These are phyloP conservation scores for Fusarium longipes DNA, from an alignment of 2,329 filamentous ascomycete species.

Conservation along the genomic window DNA sequence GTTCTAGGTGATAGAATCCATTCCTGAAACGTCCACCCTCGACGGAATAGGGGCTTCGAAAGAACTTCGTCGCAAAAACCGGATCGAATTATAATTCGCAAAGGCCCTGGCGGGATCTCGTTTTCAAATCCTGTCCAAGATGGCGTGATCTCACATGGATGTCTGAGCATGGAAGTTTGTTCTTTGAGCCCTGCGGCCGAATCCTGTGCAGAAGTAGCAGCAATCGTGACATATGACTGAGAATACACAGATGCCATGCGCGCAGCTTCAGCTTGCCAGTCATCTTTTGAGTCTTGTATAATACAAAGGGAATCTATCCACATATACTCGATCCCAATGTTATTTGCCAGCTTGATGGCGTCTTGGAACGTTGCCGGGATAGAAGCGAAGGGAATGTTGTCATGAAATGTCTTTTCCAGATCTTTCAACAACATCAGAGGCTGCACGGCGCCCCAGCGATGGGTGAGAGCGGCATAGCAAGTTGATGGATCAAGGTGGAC, in stretches of 20 bases:
- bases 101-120: conserved; percentile 6
- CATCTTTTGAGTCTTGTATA: conserved; percentile 36
- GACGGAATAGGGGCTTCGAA: conserved; percentile 27
- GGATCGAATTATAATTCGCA: conserved; percentile 26
- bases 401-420: conserved; percentile 1
- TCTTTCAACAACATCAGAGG: conserved; percentile 24
- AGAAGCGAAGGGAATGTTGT: conserved; percentile 11
- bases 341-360: conserved; percentile 16
- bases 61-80: conserved; percentile 33
- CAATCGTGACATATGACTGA: conserved; percentile 27
- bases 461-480: conserved; percentile 31
- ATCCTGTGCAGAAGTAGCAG: conserved; percentile 29
- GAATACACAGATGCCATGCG: conserved; percentile 38
- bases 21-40: conserved; percentile 38
- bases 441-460: conserved; percentile 28
- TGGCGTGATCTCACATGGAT: conserved; percentile 26
- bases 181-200: conserved; percentile 25
- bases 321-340: conserved; percentile 23
- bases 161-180: conserved; percentile 19
- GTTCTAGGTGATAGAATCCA: conserved; percentile 34
- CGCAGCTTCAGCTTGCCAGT: conserved; percentile 32
- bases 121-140: conserved; percentile 27
- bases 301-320: conserved; percentile 40
- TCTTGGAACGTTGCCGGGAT: conserved; percentile 36
- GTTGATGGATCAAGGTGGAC: neutral